These are phyloP conservation scores for Apiotrichum sp. DNA, from an alignment of 1,284 basidiomycete species.

Conservation along the genomic window DNA sequence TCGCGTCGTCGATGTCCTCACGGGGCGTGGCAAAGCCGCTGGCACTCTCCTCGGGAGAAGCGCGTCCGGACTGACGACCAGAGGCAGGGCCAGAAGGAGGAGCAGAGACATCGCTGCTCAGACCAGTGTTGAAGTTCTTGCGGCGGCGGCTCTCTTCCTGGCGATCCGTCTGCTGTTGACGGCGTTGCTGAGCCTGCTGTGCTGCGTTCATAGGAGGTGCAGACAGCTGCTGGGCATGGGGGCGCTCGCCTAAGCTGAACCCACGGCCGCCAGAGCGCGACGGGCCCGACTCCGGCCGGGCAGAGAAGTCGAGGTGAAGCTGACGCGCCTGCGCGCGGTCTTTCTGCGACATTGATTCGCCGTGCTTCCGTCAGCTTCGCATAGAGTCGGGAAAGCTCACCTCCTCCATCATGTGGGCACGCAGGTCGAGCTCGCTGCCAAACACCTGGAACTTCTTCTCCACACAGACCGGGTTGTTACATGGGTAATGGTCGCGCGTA, in stretches of 20 bases:
- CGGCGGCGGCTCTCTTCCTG: conserved; percentile 36
- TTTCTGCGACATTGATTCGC: conserved; percentile 66
- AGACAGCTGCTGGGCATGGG: conserved; percentile 34
- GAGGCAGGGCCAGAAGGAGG: neutral
- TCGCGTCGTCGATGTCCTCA: conserved; percentile 44
- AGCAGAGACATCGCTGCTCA: conserved; percentile 45
- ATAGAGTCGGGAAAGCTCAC: conserved; percentile 19
- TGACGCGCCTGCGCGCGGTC: conserved; percentile 73
- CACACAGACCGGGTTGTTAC: conserved; percentile 66
- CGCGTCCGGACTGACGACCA: neutral
- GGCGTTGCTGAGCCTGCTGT: conserved; percentile 35
- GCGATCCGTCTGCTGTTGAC: conserved; percentile 34
- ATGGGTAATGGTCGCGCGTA: conserved; percentile 63
- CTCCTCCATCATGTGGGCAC: conserved; percentile 75
- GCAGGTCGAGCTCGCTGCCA: conserved; percentile 75
- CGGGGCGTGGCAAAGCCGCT: conserved; percentile 38
- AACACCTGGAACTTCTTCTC: conserved; percentile 94
- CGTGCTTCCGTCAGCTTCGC: conserved; percentile 53
- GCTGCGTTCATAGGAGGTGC: conserved; percentile 34
- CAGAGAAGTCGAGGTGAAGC: conserved; percentile 65
- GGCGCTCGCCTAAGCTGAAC: conserved; percentile 24
- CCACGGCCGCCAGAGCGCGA: conserved; percentile 24
- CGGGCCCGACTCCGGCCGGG: conserved; percentile 23
- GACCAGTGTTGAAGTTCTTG: conserved; percentile 58
- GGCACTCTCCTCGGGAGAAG: conserved; percentile 8